phyloP scores from a whole-genome alignment of 805 yeast genomes.

The Candida dendrica region DNA sequence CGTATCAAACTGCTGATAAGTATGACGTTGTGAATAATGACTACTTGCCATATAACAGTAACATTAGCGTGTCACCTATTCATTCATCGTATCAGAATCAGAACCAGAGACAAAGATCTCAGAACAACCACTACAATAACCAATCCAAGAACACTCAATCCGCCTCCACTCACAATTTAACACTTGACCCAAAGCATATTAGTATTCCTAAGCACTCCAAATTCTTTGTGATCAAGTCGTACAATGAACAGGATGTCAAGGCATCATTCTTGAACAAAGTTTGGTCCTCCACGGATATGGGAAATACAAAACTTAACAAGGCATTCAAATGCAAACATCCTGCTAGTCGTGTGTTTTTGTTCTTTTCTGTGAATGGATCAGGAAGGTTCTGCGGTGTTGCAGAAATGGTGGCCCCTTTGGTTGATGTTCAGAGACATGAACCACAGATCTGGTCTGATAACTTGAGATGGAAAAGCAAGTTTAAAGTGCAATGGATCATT shows the following conservation, averaged over 20 bases:
- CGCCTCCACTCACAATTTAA: neutral
- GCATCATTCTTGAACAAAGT: constrained; percentile 41
- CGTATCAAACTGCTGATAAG: too few species aligned
- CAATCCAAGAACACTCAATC: neutral
- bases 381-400: constrained; percentile 55
- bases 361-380: constrained; percentile 52
- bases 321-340: constrained; percentile 25
- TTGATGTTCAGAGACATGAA: constrained; percentile 26
- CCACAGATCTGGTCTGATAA: constrained; percentile 42
- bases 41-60: too few species aligned
- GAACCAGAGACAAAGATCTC: too few species aligned
- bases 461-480: constrained; percentile 42
- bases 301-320: constrained; percentile 42
- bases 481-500: constrained; percentile 46
- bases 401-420: constrained; percentile 35
- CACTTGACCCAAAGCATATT: constrained; percentile 2
- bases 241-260: constrained; percentile 38
- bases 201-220: constrained; percentile 25
- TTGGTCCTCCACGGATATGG: constrained; percentile 56
- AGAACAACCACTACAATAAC: too few species aligned
- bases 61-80: too few species aligned
- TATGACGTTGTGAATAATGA: too few species aligned
- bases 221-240: constrained; percentile 51
- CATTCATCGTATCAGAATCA: too few species aligned
- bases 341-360: constrained; percentile 33